Evolutionary conservation across 2,329 filamentous ascomycete genomes (phyloP).

Genomic region (Grosmannia penicillata): DNA sequence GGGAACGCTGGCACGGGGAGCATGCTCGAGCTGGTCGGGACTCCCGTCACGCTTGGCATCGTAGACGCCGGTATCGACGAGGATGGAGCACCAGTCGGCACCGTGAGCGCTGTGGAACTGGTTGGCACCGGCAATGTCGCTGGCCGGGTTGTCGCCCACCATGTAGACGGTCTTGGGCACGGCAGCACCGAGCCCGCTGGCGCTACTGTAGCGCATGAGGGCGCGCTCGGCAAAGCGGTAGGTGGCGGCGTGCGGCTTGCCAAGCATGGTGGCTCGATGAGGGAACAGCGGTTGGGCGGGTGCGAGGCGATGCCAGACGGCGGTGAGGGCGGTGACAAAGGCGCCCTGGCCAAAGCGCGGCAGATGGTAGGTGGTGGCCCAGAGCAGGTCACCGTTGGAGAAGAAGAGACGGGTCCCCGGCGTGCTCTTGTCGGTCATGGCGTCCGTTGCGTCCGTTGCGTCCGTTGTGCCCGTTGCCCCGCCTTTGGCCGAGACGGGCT

Average conservation of each 20-base stretch:
- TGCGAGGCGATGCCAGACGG: slow-evolving; percentile 63
- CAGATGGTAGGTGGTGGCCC: slow-evolving; percentile 72
- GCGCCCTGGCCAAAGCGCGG: slow-evolving; percentile 85
- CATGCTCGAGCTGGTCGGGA: slow-evolving; percentile 9
- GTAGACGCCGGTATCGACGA: slow-evolving; percentile 20
- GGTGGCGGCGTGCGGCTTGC: slow-evolving; percentile 66
- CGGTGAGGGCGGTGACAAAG: slow-evolving; percentile 68
- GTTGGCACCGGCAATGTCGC: slow-evolving; percentile 81
- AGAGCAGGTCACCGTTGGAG: slow-evolving; percentile 80
- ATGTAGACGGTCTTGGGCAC: slow-evolving; percentile 57
- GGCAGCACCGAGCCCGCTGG: not conserved
- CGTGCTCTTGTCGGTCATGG: too few relatives aligned
- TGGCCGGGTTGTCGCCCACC: slow-evolving; percentile 82
- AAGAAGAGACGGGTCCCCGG: slow-evolving; percentile 73
- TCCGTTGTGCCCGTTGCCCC: slow-evolving; percentile 36
- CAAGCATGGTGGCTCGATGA: slow-evolving; percentile 48
- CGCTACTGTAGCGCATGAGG: slow-evolving; percentile 42
- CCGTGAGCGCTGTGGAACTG: slow-evolving; percentile 50
- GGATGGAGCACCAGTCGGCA: slow-evolving; percentile 22
- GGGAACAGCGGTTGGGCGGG: slow-evolving; percentile 36
- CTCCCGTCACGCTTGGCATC: slow-evolving; percentile 9
- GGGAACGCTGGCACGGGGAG: slow-evolving; percentile 13
- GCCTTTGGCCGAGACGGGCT: slow-evolving; percentile 54
- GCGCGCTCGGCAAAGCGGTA: slow-evolving; percentile 74
- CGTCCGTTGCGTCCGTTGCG: too few relatives aligned